Base-by-base conservation (phyloP, 202 grass and related monocot genomes). In the Musa balbisiana region DNA sequence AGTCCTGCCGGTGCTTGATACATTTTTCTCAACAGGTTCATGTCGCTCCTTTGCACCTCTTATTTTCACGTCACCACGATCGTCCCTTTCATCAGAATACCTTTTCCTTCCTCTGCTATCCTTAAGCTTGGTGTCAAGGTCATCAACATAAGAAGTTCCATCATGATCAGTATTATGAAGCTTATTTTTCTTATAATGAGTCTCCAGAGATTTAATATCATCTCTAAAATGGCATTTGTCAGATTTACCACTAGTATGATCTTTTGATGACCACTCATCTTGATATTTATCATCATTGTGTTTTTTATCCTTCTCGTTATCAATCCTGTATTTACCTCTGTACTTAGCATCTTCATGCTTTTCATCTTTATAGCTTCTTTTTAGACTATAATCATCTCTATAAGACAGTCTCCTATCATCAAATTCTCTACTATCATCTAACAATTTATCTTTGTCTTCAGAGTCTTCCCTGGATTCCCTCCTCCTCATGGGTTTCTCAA, bases 41-140 rank as follows among this genome's bases (percentile, higher is more conserved):
- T 80, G 77, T 26, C 64, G 79, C 60, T 83, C 76, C 82, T 89
- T 83, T 75, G 24, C 73, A 80, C 55, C 74, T 74, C 23, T 55
- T 19, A 20, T 11, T 59, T 85, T 84, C 17, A 83, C 25, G 64
- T 85, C 78, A 58, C 54, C 27, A 76, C 67, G 62, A 72, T 75
- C 29, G 11, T 64, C 51, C 11, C 53, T 75, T 65, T 87, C 88
- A 74, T 84, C 76, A 75, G 67, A 79, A 22, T 55, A 17, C 55
- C 73, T 83, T 75, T 85, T 87, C 74, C 78, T 83, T 67, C 79
- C 82, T 74, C 83, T 91, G 59, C n/a, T 69, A 65, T 85, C 79
- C 67, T 80, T 85, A 49, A 74, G 74, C 73, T 81, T 91, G 52
- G 64, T 67, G 67, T 49, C 77, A 72, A 26, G 58, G 62, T 49